phyloP scores from a whole-genome alignment of 495 filamentous ascomycete species.

The Tuber microsphaerosporum region DNA sequence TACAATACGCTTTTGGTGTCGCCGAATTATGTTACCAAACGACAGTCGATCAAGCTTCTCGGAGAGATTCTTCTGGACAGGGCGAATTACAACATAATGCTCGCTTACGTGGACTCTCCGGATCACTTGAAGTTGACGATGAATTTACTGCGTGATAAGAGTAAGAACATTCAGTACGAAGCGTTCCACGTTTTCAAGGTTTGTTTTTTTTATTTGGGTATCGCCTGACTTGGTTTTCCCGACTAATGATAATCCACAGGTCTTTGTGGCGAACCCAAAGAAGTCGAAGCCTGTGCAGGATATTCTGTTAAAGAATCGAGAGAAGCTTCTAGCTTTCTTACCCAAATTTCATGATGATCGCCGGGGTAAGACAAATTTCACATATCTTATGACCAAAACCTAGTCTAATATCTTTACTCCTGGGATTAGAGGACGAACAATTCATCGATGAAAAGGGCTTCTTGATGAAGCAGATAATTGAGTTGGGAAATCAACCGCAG shows the following conservation, averaged over 20 bases:
- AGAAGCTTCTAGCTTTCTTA: conserved; percentile 79
- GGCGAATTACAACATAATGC: conserved; percentile 97
- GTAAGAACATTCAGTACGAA: conserved; percentile 98
- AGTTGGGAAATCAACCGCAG: conserved; percentile 32
- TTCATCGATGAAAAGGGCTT: conserved; percentile 98
- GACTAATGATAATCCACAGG: conserved; percentile 45
- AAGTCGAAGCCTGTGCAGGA: conserved; percentile 90
- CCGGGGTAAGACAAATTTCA: conserved; percentile 45
- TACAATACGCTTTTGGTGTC: conserved; percentile 89
- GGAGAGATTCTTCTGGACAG: conserved; percentile 92
- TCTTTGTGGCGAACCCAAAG: conserved; percentile 96
- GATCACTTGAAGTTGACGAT: conserved; percentile 97
- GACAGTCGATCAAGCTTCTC: conserved; percentile 93
- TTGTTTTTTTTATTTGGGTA: conserved; percentile 22
- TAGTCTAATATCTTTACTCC: not conserved
- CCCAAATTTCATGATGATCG: conserved; percentile 88
- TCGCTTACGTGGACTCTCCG: conserved; percentile 84
- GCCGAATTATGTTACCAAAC: conserved; percentile 93
- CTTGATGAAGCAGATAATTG: conserved; percentile 77
- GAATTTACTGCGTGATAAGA: conserved; percentile 88
- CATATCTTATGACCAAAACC: not conserved
- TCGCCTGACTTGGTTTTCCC: not conserved
- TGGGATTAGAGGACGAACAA: conserved; percentile 72
- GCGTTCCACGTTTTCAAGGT: conserved; percentile 99
- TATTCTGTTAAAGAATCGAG: conserved; percentile 91